A percentile compares a stretch with the other conserved stretches of the same genome.
phyloP scores from a whole-genome alignment of 352 stramenopile genomes.

The Pythium plurisporium region DNA sequence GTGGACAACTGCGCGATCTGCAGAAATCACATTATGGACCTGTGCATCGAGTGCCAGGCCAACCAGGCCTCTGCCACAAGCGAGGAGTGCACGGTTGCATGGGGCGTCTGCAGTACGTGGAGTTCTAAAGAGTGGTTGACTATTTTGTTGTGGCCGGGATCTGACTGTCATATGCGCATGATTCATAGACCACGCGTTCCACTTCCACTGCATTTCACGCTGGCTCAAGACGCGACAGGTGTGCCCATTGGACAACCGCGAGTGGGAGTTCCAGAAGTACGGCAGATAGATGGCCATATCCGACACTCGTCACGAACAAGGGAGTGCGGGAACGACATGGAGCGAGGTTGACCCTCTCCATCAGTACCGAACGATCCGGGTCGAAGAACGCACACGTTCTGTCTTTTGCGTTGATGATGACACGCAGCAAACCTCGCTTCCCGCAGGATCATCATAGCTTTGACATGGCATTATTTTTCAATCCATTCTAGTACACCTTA shows the following conservation, averaged over 20 bases:
- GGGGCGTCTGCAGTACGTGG: constrained; percentile 84
- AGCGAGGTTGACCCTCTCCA: too few species aligned
- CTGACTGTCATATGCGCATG: constrained; percentile 84
- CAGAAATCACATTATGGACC: constrained; percentile 99
- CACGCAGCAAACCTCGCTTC: too few species aligned
- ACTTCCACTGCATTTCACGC: constrained; percentile 99
- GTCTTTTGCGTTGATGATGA: too few species aligned
- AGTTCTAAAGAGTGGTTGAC: background rate
- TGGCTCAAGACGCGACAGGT: constrained; percentile 99
- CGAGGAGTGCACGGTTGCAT: constrained; percentile 85
- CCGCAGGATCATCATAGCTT: too few species aligned
- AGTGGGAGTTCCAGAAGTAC: constrained; percentile 99
- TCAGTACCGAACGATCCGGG: too few species aligned
- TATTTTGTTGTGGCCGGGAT: background rate
- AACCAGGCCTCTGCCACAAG: constrained; percentile 87
- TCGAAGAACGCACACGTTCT: too few species aligned
- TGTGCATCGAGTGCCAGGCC: constrained; percentile 99
- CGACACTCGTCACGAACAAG: too few species aligned
- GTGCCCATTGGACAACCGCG: constrained; percentile 99
- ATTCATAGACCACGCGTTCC: constrained; percentile 96
- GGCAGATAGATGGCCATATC: constrained; percentile 47
- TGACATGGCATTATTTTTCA: too few species aligned
- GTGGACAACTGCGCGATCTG: constrained; percentile 97
- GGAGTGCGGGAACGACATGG: too few species aligned
- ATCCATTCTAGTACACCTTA: too few species aligned